A percentile compares a stretch with the other conserved stretches of the same genome.
Evolutionary conservation across 2,329 filamentous ascomycete species (phyloP).

Genomic region (Penicillium sp.): DNA sequence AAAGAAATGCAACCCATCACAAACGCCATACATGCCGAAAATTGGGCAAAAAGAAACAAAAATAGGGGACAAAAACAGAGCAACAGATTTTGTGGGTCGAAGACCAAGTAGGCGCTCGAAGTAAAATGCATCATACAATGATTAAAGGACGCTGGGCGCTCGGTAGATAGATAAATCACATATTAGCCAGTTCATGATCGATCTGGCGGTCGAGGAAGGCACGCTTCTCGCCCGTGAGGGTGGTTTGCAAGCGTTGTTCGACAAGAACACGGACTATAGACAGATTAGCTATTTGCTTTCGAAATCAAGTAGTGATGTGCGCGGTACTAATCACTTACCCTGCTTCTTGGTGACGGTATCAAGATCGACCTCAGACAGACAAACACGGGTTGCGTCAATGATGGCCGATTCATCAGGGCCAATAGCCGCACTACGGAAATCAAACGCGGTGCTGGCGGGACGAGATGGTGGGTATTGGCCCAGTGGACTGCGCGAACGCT

Average conservation of each 20-base stretch:
- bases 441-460: slow-evolving; percentile 58
- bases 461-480: slow-evolving; percentile 50
- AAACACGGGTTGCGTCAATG: slow-evolving; percentile 79
- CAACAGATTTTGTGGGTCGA: background rate
- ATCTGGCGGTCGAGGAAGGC: slow-evolving; percentile 92
- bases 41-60: too few species aligned
- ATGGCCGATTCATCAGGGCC: slow-evolving; percentile 82
- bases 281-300: slow-evolving; percentile 8
- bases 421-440: slow-evolving; percentile 59
- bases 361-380: slow-evolving; percentile 85
- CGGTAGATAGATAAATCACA: slow-evolving; percentile 60
- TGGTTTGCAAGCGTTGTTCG: slow-evolving; percentile 89
- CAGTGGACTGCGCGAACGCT: slow-evolving; percentile 54
- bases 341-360: slow-evolving; percentile 99
- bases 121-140: slow-evolving; percentile 26
- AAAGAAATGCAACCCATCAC: slow-evolving; percentile 9
- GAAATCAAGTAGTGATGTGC: background rate
- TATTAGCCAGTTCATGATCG: slow-evolving; percentile 88
- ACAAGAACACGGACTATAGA: slow-evolving; percentile 74
- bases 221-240: slow-evolving; percentile 81
- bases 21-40: slow-evolving; percentile 31
- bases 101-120: slow-evolving; percentile 12
- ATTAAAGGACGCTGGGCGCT: slow-evolving; percentile 8
- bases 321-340: slow-evolving; percentile 46
- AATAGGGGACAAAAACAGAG: background rate